These are phyloP conservation scores for Mortierella sp. DNA, from an alignment of 371 early-diverging fungal species.

Conservation along the genomic window DNA sequence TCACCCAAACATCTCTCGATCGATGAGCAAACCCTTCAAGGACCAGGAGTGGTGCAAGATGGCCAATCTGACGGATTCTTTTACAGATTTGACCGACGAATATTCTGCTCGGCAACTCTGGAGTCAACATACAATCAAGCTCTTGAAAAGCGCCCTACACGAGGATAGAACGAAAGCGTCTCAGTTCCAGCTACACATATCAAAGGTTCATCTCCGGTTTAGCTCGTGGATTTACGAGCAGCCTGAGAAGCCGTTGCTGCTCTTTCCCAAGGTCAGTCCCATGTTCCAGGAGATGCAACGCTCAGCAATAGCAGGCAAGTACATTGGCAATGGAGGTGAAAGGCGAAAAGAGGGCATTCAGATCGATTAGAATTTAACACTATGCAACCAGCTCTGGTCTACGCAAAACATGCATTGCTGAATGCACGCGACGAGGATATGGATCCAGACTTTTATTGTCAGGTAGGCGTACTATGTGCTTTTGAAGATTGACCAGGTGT, in stretches of 20 bases:
- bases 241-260: background rate
- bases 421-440: background rate
- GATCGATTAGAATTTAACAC: no score
- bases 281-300: conserved; percentile 28
- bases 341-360: background rate
- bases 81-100: background rate
- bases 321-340: background rate
- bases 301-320: conserved; percentile 25
- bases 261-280: conserved; percentile 14
- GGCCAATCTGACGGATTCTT: conserved; percentile 9
- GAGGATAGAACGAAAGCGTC: conserved; percentile 5
- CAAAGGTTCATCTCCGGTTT: conserved; percentile 11
- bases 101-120: conserved; percentile 13
- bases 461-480: conserved; percentile 1
- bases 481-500: no score
- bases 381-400: background rate
- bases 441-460: conserved; percentile 7
- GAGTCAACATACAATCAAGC: conserved; percentile 10
- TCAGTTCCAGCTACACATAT: conserved; percentile 1
- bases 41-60: conserved; percentile 31
- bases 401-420: conserved; percentile 6
- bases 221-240: conserved; percentile 30
- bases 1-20: conserved; percentile 10
- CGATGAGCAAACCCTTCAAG: conserved; percentile 1
- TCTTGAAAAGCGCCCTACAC: conserved; percentile 11